Base-by-base conservation (phyloP, 352 stramenopile genomes). In the Pythium oligandrum region DNA sequence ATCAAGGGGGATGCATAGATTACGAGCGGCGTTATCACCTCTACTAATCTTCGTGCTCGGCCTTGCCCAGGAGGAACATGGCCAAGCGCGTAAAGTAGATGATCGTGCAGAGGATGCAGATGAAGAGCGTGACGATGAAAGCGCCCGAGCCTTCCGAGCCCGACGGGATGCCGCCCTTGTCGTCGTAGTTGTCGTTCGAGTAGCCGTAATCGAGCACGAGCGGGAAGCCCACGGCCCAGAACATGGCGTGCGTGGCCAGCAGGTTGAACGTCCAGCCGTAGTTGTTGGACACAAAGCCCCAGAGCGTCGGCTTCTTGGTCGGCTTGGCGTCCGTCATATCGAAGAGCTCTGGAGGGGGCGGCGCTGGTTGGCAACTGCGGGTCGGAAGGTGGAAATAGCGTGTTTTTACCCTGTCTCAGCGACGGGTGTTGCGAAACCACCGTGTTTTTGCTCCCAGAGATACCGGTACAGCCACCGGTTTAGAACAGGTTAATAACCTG, bases 211-310 rank as follows among this genome's bases (percentile, higher is more conserved):
- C 70, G 44, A 86, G 66, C 34, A 59, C 78, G 47, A 88, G 64
- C 11, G 81, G 81, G 64, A 93, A 86, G 51, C 83, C 83, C 32
- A 88, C 72, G 54, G 83, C 75, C 83, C 81, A 92, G 68, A 90
- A 93, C 74, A 92, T 61, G 36, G 85, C 63, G 48, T 92, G 80
- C 40, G 78, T 92, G 50, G 71, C 77, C 40, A 90, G 62, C n/a
- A 93, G 57, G 63, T 92, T 93, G 75, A 91, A 90, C 9, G 77
- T 90, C 83, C 81, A 91, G 68, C 81, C 83, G 17, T 72, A 76
- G 77, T 91, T 93, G 61, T 86, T 69, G 37, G 40, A 53, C 48
- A 93, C 46, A 52, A 89, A 93, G 63, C 71, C 69, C 40, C 63
- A 35, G 49, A 90, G 73, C 53, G 70, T 74, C 32, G 50, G 50